Percentiles rank a stretch among this genome's conserved stretches.
phyloP scores from a whole-genome alignment of 2,329 filamentous ascomycete species.

The Alternaria ventricosa region DNA sequence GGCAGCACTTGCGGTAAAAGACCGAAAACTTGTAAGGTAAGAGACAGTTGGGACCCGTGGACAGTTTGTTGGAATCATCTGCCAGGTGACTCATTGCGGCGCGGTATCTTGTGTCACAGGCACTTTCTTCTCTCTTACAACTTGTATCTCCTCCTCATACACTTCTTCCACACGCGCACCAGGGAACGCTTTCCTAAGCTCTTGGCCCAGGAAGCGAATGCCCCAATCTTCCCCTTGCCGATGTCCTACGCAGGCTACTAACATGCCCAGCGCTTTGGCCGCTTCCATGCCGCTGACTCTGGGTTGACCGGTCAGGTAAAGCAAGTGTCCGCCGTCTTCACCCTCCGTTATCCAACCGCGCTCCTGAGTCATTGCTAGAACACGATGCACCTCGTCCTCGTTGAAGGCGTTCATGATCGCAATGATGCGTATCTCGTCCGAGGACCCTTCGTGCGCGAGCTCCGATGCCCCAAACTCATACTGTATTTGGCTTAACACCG shows the following conservation, averaged over 20 bases:
- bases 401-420: slow-evolving; percentile 53
- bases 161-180: slow-evolving; percentile 41
- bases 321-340: slow-evolving; percentile 34
- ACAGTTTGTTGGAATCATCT: not conserved
- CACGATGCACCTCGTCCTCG: slow-evolving; percentile 45
- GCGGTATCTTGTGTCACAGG: not conserved
- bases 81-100: not conserved
- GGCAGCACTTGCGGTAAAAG: not conserved
- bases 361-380: slow-evolving; percentile 36
- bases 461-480: slow-evolving; percentile 39
- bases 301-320: slow-evolving; percentile 50
- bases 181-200: slow-evolving; percentile 40
- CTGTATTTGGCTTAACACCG: slow-evolving; percentile 27
- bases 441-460: slow-evolving; percentile 27
- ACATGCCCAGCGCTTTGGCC: slow-evolving; percentile 41
- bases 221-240: slow-evolving; percentile 50
- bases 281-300: slow-evolving; percentile 42
- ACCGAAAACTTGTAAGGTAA: not conserved
- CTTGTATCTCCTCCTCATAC: slow-evolving; percentile 42
- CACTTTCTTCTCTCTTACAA: slow-evolving; percentile 5
- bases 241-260: slow-evolving; percentile 50
- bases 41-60: not conserved
- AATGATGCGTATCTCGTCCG: slow-evolving; percentile 32
- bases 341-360: slow-evolving; percentile 30
- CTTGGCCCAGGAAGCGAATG: slow-evolving; percentile 41